Evolutionary conservation across 225 moss, liverwort and hornwort genomes (phyloP).

Genomic region (Bryum argenteum): DNA sequence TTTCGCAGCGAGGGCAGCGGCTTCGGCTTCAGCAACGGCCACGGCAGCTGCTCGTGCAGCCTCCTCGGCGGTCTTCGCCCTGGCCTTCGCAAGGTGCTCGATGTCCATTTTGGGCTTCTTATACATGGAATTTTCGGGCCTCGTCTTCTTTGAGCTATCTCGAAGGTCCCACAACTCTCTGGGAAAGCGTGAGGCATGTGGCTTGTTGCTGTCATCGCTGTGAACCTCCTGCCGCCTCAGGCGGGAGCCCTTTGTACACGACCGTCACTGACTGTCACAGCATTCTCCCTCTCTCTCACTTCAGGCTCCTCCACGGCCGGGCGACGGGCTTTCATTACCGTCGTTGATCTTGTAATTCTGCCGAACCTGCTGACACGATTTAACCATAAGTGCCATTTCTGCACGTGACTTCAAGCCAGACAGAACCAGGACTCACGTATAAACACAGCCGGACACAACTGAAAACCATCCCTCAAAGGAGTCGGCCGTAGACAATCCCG

Average conservation of each 20-base stretch:
- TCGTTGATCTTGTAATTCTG: slow-evolving; percentile 93
- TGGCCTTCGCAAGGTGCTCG: slow-evolving; percentile 77
- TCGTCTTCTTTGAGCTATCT: slow-evolving; percentile 77
- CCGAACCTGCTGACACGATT: slow-evolving; percentile 49
- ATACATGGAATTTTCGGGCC: slow-evolving; percentile 57
- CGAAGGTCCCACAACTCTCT: slow-evolving; percentile 71
- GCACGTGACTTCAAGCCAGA: slow-evolving; percentile 21
- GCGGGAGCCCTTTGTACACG: slow-evolving; percentile 70
- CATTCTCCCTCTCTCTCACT: slow-evolving; percentile 62
- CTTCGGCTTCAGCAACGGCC: slow-evolving; percentile 98
- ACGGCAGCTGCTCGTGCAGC: slow-evolving; percentile 92
- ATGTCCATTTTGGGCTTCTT: slow-evolving; percentile 85
- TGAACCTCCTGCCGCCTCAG: slow-evolving; percentile 74
- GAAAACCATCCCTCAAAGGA: slow-evolving; percentile 21
- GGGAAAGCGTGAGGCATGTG: slow-evolving; percentile 85
- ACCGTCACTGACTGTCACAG: slow-evolving; percentile 62
- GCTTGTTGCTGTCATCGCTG: slow-evolving; percentile 73
- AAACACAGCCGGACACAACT: neutral
- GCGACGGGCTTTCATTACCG: slow-evolving; percentile 55
- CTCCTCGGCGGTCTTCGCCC: slow-evolving; percentile 91
- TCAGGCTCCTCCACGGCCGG: slow-evolving; percentile 57
- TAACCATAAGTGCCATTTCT: slow-evolving; percentile 31
- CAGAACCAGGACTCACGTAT: neutral
- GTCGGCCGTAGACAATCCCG: slow-evolving; percentile 20
- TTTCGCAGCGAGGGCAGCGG: slow-evolving; percentile 91